Evolutionary conservation across 2,329 filamentous ascomycete genomes (phyloP), one percentile per base, ranked within the genome.

Genomic region (Chlorencoelia australis): DNA sequence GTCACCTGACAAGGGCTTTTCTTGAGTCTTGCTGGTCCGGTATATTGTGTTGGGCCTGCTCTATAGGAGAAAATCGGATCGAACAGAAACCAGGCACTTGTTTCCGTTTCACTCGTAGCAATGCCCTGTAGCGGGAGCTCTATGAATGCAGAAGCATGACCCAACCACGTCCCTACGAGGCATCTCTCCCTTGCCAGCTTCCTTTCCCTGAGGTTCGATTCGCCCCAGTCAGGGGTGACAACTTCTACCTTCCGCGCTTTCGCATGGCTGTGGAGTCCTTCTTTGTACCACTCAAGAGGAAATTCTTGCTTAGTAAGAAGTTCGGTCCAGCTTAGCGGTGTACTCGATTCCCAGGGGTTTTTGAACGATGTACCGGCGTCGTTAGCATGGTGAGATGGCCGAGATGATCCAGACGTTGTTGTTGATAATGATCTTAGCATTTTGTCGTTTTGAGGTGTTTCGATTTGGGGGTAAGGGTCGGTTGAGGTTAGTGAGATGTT

Each of bases 21-120:
- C 1, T 86, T 93, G 60, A 74, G 89, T 35, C 88, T 70, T 59
- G 80, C 81, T 1, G 87, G 80, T 0, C 75, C 75, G 3, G 43
- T 50, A 37, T 47, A 50, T 15, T 42, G 44, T n/a, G 44, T 50
- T 11, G 48, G 48, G 3, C 48, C 48, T 16, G 48, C 48, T 14
- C 48, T 30, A 3, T 17, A 2, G 5, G 42, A 45, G 34, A 50
- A 47, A 10, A 50, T 50, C n/a, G 48, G 48, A 38, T 50, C 48
- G 29, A 37, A 48, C 4, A 50, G 17, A 4, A 48, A 29, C 39
- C 40, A 50, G 4, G 49, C 39, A 17, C 42, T 46, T 25, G 37
- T 42, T 14, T 39, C 37, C 9, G n/a, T 21, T 24, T 18, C 24
- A 27, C 26, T 26, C 9, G 28, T 27, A 8, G 9, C 20, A 5